A percentile compares a stretch with the other conserved stretches of the same genome.
Evolutionary conservation across 371 early-diverging fungal species (phyloP).

Genomic region (Capillidium heterosporum): DNA sequence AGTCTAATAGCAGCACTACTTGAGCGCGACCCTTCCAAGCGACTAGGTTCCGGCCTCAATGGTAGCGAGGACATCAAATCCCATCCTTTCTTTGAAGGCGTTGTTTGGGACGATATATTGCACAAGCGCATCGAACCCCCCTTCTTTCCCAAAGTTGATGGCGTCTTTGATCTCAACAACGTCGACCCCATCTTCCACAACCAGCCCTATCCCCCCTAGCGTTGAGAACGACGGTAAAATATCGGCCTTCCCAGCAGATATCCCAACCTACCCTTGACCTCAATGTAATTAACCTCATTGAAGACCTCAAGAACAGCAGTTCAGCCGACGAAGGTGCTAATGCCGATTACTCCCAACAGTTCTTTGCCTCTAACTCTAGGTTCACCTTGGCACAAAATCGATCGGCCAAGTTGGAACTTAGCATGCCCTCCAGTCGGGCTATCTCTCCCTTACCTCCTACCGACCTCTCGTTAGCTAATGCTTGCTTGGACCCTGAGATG

Average conservation of each 20-base stretch:
- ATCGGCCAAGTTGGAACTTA: not conserved
- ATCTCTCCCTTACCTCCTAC: not conserved
- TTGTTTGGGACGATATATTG: constrained; percentile 32
- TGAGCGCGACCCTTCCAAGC: constrained; percentile 30
- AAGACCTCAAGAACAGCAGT: not conserved
- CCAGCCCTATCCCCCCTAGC: not conserved
- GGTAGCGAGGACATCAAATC: constrained; percentile 29
- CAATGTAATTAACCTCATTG: not conserved
- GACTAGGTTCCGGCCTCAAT: constrained; percentile 32
- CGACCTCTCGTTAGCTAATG: not conserved
- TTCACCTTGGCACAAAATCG: not conserved
- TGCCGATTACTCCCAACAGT: not conserved
- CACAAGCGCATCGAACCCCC: constrained; percentile 33
- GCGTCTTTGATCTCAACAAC: not conserved
- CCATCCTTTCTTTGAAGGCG: constrained; percentile 36
- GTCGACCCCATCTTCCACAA: constrained; percentile 1
- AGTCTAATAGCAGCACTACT: constrained; percentile 16
- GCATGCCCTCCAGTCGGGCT: not conserved
- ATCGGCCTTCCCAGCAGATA: not conserved
- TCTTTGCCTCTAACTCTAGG: not conserved
- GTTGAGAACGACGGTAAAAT: not conserved
- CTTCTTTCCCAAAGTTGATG: constrained; percentile 33
- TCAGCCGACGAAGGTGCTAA: not conserved
- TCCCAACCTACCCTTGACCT: not conserved
- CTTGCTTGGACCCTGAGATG: not conserved